These are phyloP conservation scores for Monosporascus sp. DNA, from an alignment of 2,329 filamentous ascomycete species.

Conservation along the genomic window DNA sequence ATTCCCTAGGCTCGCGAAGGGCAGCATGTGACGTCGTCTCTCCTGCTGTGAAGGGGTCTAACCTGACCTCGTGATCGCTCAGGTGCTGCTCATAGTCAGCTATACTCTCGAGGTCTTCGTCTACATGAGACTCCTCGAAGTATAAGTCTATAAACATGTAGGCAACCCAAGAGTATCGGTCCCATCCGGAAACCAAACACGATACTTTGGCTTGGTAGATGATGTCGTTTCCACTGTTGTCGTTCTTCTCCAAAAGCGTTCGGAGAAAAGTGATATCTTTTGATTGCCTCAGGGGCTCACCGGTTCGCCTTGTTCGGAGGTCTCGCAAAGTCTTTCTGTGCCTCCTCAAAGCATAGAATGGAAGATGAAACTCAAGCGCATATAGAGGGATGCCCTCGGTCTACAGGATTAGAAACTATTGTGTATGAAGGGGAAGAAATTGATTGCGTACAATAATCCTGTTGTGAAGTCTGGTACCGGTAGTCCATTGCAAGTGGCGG, in stretches of 20 bases:
- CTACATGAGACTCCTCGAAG: constrained; percentile 1
- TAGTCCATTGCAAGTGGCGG: constrained; percentile 4
- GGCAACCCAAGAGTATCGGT: constrained; percentile 3
- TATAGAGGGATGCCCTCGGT: neutral
- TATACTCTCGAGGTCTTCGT: constrained; percentile 4
- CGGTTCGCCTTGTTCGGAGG: neutral
- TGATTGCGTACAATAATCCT: constrained; percentile 1
- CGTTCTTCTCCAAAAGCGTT: constrained; percentile 1
- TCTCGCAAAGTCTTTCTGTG: constrained; percentile 1
- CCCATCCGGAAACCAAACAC: constrained; percentile 4
- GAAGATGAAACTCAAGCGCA: constrained; percentile 6
- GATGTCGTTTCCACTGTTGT: constrained; percentile 7
- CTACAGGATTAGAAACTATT: neutral
- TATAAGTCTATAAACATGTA: constrained; percentile 8
- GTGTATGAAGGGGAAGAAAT: neutral
- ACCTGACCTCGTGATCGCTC: neutral
- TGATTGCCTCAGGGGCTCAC: constrained; percentile 1
- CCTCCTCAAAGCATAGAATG: constrained; percentile 3
- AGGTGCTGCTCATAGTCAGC: constrained; percentile 1
- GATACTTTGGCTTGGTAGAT: constrained; percentile 7
- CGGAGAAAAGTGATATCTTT: constrained; percentile 7
- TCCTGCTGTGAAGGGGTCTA: constrained; percentile 5
- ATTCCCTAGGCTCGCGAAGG: constrained; percentile 3
- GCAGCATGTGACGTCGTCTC: neutral
- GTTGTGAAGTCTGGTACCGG: neutral